Base-by-base conservation (phyloP, 306 rosid genomes). In the Trichosanthes truncata region DNA sequence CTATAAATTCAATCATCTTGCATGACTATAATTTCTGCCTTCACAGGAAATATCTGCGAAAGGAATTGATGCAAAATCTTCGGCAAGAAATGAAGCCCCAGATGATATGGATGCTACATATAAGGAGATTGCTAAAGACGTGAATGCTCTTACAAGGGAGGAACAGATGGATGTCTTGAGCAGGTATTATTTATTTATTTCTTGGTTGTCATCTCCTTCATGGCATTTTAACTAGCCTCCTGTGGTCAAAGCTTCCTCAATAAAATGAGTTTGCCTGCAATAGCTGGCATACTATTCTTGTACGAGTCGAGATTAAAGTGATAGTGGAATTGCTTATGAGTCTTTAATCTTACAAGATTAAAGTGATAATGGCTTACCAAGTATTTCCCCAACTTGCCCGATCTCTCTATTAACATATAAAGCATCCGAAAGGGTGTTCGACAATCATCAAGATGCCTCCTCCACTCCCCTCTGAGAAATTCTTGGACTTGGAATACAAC, bases 61-160 rank as follows among this genome's bases (percentile, higher is more conserved):
- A 80, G 89, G 84, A 55, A 56, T 74, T 35, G 80, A 69, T 45
- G 76, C 80, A 61, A 79, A 84, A 25, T 23, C 78, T 74, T 55
- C 53, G 21, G 48, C 25, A 51, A 53, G 65, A 82, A 63, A 82
- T 33, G 86, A 82, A 51, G 59, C 59, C 26, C 13, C 71, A 15
- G 86, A 84, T 73, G 89, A 88, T 59, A 77, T 55, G 78, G 84
- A 80, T 80, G 67, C 79, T 62, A 56, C 80, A 74, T 81, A 80
- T 81, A 85, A 80, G 53, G 87, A 83, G 80, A 87, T 83, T 68
- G 88, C 91, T 83, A 87, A 87, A 85, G 94, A 94, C 78, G 85
- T 94, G 83, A 87, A 81, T 87, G 85, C 94, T 69, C 41, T 92
- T 41, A 88, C 97, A 74, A 90, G 85, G 85, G 95, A 94, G 87